A percentile compares a stretch with the other conserved stretches of the same genome.
These are phyloP conservation scores for Sporisorium reilianum DNA, from an alignment of 1,284 basidiomycete genomes.

Conservation along the genomic window DNA sequence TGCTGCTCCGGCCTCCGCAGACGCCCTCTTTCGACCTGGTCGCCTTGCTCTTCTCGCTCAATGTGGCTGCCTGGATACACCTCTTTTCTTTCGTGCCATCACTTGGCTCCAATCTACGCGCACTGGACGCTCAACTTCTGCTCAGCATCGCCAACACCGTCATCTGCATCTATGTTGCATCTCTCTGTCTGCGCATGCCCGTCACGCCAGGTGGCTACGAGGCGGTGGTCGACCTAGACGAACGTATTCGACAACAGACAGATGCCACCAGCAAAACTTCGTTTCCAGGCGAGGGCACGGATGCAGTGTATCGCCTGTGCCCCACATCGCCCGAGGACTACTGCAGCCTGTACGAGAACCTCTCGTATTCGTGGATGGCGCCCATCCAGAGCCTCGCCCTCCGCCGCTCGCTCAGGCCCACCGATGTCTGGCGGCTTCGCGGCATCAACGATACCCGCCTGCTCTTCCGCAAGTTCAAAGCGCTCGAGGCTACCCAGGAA, in stretches of 20 bases:
- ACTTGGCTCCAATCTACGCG: background rate
- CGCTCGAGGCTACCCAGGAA: slow-evolving; percentile 4
- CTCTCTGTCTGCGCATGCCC: slow-evolving; percentile 46
- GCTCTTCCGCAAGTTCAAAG: slow-evolving; percentile 45
- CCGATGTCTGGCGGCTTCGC: slow-evolving; percentile 57
- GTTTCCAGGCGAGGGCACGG: slow-evolving; percentile 19
- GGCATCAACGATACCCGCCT: slow-evolving; percentile 56
- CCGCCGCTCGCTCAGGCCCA: slow-evolving; percentile 41
- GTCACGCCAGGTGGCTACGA: slow-evolving; percentile 52
- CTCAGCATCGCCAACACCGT: slow-evolving; percentile 21
- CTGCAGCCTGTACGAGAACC: slow-evolving; percentile 40
- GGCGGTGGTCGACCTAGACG: slow-evolving; percentile 38
- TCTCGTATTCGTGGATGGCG: slow-evolving; percentile 61
- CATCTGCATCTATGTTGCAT: slow-evolving; percentile 22
- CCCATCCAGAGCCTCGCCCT: slow-evolving; percentile 52
- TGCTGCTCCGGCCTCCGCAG: slow-evolving; percentile 29
- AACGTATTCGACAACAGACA: slow-evolving; percentile 27
- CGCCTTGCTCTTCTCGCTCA: slow-evolving; percentile 19
- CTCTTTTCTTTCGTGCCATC: slow-evolving; percentile 24
- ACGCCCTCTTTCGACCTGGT: slow-evolving; percentile 28
- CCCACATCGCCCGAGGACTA: slow-evolving; percentile 63
- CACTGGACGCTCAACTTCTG: background rate
- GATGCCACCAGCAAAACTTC: slow-evolving; percentile 9
- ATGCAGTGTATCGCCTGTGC: slow-evolving; percentile 45
- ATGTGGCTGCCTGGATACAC: slow-evolving; percentile 11